Percentiles rank a stretch among this genome's conserved stretches.
Conservation (phyloP, 176 grass and related monocot genomes). For the Hsuehochloa calcarea region DNA sequence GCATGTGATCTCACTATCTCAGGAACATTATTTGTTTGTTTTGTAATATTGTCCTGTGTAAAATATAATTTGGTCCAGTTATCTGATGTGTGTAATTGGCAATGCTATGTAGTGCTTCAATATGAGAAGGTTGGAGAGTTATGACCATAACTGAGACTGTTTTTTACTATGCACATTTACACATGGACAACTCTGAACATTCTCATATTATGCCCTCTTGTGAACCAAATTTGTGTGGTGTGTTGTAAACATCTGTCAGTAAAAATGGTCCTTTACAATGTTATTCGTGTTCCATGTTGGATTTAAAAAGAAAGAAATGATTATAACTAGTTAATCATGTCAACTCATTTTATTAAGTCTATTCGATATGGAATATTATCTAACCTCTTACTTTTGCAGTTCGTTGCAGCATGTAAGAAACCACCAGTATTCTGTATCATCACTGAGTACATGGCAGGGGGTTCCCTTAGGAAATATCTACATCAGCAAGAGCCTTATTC, state of each 20-base stretch:
- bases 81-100: constrained; percentile 6
- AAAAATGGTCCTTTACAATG: background rate
- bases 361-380: background rate
- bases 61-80: background rate
- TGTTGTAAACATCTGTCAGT: background rate
- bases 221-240: background rate
- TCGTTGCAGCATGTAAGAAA: constrained; percentile 98
- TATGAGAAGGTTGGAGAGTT: background rate
- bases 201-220: background rate
- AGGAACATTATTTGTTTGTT: background rate
- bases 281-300: background rate
- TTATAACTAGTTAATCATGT: background rate
- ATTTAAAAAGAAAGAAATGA: background rate
- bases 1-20: background rate
- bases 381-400: constrained; percentile 50
- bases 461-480: constrained; percentile 90
- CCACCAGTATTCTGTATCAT: constrained; percentile 96
- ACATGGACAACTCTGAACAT: background rate
- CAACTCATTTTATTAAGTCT: background rate
- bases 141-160: background rate
- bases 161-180: background rate
- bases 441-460: constrained; percentile 93
- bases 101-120: background rate
- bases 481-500: constrained; percentile 86
- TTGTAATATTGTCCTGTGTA: background rate